These are phyloP conservation scores for Xylaria castorea DNA, from an alignment of 495 filamentous ascomycete genomes.

Conservation along the genomic window DNA sequence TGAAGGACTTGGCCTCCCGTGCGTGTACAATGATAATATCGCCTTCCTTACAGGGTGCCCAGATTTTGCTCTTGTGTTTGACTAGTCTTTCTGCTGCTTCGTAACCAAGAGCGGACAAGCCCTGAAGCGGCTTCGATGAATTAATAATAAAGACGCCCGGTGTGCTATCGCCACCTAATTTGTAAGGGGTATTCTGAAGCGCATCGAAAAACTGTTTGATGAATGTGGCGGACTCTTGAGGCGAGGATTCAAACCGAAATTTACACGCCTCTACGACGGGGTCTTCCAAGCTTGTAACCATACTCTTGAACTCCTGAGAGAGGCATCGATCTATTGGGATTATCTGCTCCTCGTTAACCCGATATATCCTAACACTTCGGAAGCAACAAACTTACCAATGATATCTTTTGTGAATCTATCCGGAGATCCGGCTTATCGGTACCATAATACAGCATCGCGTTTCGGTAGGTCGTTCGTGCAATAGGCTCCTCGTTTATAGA, in stretches of 20 bases:
- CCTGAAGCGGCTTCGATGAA: constrained; percentile 69
- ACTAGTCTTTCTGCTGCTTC: constrained; percentile 53
- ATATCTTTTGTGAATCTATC: constrained; percentile 40
- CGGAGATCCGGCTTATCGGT: constrained; percentile 92
- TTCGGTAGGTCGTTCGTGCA: constrained; percentile 66
- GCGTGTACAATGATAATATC: constrained; percentile 84
- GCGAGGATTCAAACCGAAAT: constrained; percentile 52
- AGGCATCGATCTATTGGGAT: constrained; percentile 66
- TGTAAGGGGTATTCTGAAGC: constrained; percentile 62
- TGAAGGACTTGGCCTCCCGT: constrained; percentile 65
- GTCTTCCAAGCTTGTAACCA: constrained; percentile 68
- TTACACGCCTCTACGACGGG: constrained; percentile 77
- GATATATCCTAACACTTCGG: neutral
- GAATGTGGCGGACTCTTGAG: constrained; percentile 61
- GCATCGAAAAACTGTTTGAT: constrained; percentile 71
- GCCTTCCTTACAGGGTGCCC: constrained; percentile 58
- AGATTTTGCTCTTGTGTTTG: constrained; percentile 32
- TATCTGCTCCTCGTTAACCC: constrained; percentile 58
- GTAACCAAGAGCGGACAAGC: constrained; percentile 77
- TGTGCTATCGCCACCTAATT: constrained; percentile 68
- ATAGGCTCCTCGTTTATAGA: neutral
- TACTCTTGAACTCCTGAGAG: constrained; percentile 68
- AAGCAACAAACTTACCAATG: constrained; percentile 46
- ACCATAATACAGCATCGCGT: constrained; percentile 82
- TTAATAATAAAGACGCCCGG: constrained; percentile 81